phyloP scores from a whole-genome alignment of 345 rosid genomes.

The Acer negundo region DNA sequence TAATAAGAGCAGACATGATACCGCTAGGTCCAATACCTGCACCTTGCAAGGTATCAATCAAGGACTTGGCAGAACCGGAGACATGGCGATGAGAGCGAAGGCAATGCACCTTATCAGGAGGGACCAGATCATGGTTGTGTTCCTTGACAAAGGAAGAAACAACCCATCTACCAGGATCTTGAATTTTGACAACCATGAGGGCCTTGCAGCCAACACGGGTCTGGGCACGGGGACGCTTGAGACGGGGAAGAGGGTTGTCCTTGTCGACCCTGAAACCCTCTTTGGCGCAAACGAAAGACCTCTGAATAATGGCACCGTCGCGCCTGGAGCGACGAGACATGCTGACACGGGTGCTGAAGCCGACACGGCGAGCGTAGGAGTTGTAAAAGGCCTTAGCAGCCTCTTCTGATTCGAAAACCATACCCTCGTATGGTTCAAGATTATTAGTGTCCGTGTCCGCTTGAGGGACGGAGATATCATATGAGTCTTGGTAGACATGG shows the following conservation, averaged over 20 bases:
- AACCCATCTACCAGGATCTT: slow-evolving; percentile 40
- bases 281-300: slow-evolving; percentile 43
- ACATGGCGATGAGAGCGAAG: slow-evolving; percentile 44
- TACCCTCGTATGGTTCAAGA: slow-evolving; percentile 43
- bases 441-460: slow-evolving; percentile 14
- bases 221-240: slow-evolving; percentile 37
- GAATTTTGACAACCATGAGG: slow-evolving; percentile 32
- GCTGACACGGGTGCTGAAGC: slow-evolving; percentile 48
- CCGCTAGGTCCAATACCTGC: slow-evolving; percentile 42
- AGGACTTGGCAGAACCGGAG: slow-evolving; percentile 35
- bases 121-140: slow-evolving; percentile 39
- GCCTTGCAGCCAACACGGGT: slow-evolving; percentile 46
- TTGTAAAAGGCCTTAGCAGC: slow-evolving; percentile 48
- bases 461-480: slow-evolving; percentile 4
- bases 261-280: slow-evolving; percentile 38
- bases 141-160: slow-evolving; percentile 31
- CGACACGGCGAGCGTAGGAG: slow-evolving; percentile 45
- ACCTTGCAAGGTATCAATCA: slow-evolving; percentile 38
- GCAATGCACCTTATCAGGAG: slow-evolving; percentile 39
- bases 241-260: slow-evolving; percentile 22
- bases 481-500: neutral
- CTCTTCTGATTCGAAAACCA: slow-evolving; percentile 48
- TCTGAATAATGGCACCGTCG: slow-evolving; percentile 44
- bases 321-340: slow-evolving; percentile 46
- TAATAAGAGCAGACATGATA: slow-evolving; percentile 38